phyloP scores from a whole-genome alignment of 2,329 filamentous ascomycete species.

The Colletotrichum paranaense region DNA sequence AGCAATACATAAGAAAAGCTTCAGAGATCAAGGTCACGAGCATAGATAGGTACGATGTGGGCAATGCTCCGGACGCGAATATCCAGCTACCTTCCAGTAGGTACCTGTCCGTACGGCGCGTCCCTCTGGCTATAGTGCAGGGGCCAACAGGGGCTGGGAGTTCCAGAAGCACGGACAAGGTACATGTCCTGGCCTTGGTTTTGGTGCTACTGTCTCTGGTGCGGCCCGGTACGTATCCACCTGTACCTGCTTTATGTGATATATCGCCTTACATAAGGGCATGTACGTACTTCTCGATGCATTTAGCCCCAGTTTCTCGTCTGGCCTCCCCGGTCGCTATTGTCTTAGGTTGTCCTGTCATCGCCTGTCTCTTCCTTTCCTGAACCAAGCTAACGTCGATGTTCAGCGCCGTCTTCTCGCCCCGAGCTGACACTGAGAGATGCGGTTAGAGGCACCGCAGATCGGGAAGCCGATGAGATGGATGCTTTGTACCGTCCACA shows the following conservation, averaged over 20 bases:
- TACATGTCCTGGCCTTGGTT: not conserved
- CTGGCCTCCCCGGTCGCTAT: not conserved
- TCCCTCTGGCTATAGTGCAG: constrained; percentile 18
- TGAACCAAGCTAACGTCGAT: not conserved
- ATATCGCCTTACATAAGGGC: constrained; percentile 18
- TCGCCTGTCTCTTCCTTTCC: constrained; percentile 9
- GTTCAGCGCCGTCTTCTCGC: not conserved
- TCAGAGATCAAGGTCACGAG: not conserved
- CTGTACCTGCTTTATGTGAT: constrained; percentile 25
- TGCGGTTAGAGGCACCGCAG: not conserved
- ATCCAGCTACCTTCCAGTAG: not conserved
- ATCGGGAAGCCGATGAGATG: not conserved
- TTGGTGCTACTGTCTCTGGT: not conserved
- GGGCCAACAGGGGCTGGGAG: constrained; percentile 23
- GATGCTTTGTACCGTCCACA: not conserved
- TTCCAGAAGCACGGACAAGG: constrained; percentile 29
- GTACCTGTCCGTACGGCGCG: not conserved
- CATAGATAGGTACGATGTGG: constrained; percentile 1
- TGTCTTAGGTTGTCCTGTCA: not conserved
- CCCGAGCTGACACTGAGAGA: not conserved
- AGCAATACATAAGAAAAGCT: not conserved
- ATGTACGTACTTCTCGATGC: not conserved
- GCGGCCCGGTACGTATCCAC: constrained; percentile 28
- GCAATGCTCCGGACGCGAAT: constrained; percentile 6
- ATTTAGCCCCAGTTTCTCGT: not conserved